Percentiles rank a stretch among this genome's conserved stretches.
These are phyloP conservation scores for Tricholoma hemisulphureum DNA, from an alignment of 768 basidiomycete genomes.

Conservation along the genomic window DNA sequence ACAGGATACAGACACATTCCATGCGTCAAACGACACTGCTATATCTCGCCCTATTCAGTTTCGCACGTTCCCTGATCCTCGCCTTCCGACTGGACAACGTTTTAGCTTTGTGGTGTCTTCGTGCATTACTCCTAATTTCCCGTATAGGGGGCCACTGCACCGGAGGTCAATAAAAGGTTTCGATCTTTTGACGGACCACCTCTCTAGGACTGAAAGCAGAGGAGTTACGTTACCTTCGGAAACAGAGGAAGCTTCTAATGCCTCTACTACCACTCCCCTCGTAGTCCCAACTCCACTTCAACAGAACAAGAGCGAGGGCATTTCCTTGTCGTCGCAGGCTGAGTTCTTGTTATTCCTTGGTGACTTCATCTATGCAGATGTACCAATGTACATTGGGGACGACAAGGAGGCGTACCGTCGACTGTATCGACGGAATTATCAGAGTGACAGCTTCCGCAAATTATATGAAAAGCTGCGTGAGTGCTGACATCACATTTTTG, in stretches of 20 bases:
- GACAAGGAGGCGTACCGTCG: conserved; percentile 57
- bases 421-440: conserved; percentile 66
- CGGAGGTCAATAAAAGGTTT: conserved; percentile 59
- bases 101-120: conserved; percentile 72
- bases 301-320: neutral
- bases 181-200: conserved; percentile 58
- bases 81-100: conserved; percentile 48
- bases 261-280: neutral
- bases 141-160: conserved; percentile 56
- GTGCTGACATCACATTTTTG: conserved; percentile 24
- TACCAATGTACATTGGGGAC: conserved; percentile 62
- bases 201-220: conserved; percentile 28
- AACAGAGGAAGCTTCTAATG: conserved; percentile 5
- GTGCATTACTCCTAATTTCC: conserved; percentile 71
- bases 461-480: conserved; percentile 69
- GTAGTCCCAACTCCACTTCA: neutral
- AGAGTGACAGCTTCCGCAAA: conserved; percentile 61
- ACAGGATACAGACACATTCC: neutral
- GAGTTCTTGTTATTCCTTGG: conserved; percentile 72
- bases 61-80: conserved; percentile 73
- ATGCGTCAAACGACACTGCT: neutral
- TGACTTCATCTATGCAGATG: conserved; percentile 76
- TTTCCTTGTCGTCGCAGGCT: conserved; percentile 24
- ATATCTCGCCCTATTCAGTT: conserved; percentile 49
- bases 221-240: conserved; percentile 2